Conservation (phyloP, 352 stramenopile species). For the Phytophthora podocarpi region DNA sequence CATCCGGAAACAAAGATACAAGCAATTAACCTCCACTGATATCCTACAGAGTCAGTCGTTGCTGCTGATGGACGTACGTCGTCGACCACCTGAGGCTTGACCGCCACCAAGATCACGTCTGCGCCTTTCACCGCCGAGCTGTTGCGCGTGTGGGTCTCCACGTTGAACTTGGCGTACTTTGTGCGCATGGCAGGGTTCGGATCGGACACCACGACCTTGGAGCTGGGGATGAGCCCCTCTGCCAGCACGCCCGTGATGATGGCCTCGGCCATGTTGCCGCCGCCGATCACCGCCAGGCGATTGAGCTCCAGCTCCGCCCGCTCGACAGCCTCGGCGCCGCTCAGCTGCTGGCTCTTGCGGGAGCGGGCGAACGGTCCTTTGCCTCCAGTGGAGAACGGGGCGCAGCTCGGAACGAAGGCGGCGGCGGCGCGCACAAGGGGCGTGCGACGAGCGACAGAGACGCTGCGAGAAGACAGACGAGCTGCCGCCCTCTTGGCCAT, state of each 20-base stretch:
- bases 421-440: conserved; percentile 10
- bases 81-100: conserved; percentile 95
- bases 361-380: conserved; percentile 31
- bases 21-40: no score
- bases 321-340: neutral
- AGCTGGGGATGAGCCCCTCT: conserved; percentile 63
- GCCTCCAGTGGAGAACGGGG: conserved; percentile 16
- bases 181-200: conserved; percentile 68
- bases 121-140: conserved; percentile 66
- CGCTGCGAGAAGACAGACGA: conserved; percentile 4
- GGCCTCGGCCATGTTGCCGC: conserved; percentile 91
- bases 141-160: conserved; percentile 71
- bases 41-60: no score
- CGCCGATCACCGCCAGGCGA: conserved; percentile 81
- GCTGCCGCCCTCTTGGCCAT: neutral
- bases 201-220: conserved; percentile 84
- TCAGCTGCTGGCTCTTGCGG: conserved; percentile 19
- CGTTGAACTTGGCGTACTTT: conserved; percentile 64
- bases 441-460: neutral
- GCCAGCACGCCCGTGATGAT: conserved; percentile 83
- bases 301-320: conserved; percentile 43
- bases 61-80: conserved; percentile 53
- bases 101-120: conserved; percentile 93
- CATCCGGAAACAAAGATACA: no score
- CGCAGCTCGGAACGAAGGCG: neutral